Conservation (phyloP, 1,139 yeast species). For the Suhomyces panamericanus region DNA sequence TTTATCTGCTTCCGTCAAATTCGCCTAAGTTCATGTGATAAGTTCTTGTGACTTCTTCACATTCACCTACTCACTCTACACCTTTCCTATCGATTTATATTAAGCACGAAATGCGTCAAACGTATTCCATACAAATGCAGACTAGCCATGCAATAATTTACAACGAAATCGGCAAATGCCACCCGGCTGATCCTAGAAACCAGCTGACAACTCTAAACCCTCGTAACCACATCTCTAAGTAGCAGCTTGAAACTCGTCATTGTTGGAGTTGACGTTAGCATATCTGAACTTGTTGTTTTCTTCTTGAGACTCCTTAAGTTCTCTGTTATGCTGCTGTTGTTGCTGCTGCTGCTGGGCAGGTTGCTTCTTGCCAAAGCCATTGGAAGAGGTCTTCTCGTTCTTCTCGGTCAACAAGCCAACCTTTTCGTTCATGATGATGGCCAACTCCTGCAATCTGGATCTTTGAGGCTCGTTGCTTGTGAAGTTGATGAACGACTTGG, state of each 20-base stretch:
- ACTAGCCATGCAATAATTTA: slow-evolving; percentile 13
- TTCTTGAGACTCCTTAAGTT: slow-evolving; percentile 38
- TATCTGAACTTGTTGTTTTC: slow-evolving; percentile 46
- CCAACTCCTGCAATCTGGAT: slow-evolving; percentile 84
- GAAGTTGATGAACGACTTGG: slow-evolving; percentile 58
- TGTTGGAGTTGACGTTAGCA: slow-evolving; percentile 48
- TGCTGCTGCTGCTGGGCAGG: slow-evolving; percentile 38
- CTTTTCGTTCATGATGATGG: slow-evolving; percentile 84
- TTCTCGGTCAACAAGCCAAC: slow-evolving; percentile 77
- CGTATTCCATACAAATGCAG: slow-evolving; percentile 8
- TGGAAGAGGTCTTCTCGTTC: slow-evolving; percentile 80
- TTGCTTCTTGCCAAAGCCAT: slow-evolving; percentile 58
- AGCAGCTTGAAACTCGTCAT: slow-evolving; percentile 48
- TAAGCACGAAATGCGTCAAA: slow-evolving; percentile 6
- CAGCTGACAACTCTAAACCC: neutral
- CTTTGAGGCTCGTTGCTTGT: slow-evolving; percentile 75
- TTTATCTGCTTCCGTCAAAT: no score
- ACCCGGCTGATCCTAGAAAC: slow-evolving; percentile 1
- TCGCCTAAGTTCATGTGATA: no score
- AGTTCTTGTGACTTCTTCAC: no score
- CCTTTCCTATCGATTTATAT: slow-evolving; percentile 8
- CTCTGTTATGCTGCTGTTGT: slow-evolving; percentile 29
- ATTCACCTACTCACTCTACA: neutral
- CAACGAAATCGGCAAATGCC: slow-evolving; percentile 7
- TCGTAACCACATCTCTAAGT: slow-evolving; percentile 15